A percentile compares a stretch with the other conserved stretches of the same genome.
Conservation (phyloP, 2,329 filamentous ascomycete species). For the Arthrobotrys megalospora region DNA sequence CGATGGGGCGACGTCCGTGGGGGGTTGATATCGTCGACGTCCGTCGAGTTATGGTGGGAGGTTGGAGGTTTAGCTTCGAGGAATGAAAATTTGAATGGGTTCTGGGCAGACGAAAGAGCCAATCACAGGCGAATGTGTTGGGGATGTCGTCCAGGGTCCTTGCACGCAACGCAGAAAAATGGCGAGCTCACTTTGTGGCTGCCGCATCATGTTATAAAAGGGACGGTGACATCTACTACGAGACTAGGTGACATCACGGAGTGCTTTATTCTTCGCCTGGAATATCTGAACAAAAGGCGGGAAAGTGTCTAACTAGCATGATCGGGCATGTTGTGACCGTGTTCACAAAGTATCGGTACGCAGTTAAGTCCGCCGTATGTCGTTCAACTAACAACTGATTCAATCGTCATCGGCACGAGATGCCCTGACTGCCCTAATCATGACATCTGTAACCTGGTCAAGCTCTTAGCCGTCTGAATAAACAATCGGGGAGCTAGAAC, state of each 20-base stretch:
- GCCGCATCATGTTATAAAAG: not conserved
- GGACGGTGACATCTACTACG: not conserved
- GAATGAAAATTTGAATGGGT: slow-evolving; percentile 52
- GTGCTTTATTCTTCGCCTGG: not conserved
- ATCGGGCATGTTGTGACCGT: not conserved
- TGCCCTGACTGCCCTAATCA: slow-evolving; percentile 1
- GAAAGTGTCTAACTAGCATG: not conserved
- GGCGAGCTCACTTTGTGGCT: not conserved
- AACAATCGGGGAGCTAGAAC: slow-evolving; percentile 30
- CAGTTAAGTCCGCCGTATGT: not conserved
- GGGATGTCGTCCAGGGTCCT: slow-evolving; percentile 28
- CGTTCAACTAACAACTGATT: not conserved
- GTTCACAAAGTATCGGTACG: not conserved
- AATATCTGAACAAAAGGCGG: not conserved
- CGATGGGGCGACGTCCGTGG: slow-evolving; percentile 22
- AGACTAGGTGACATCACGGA: slow-evolving; percentile 2
- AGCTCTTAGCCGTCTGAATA: slow-evolving; percentile 5
- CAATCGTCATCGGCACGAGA: slow-evolving; percentile 1
- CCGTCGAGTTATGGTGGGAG: not conserved
- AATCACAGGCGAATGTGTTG: slow-evolving; percentile 49
- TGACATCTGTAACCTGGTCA: slow-evolving; percentile 27
- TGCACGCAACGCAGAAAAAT: slow-evolving; percentile 32
- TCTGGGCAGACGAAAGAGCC: slow-evolving; percentile 8
- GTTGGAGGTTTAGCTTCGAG: slow-evolving; percentile 6
- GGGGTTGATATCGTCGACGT: slow-evolving; percentile 43